Conservation (phyloP, 495 filamentous ascomycete species). For the Penicillium malachiteum region DNA sequence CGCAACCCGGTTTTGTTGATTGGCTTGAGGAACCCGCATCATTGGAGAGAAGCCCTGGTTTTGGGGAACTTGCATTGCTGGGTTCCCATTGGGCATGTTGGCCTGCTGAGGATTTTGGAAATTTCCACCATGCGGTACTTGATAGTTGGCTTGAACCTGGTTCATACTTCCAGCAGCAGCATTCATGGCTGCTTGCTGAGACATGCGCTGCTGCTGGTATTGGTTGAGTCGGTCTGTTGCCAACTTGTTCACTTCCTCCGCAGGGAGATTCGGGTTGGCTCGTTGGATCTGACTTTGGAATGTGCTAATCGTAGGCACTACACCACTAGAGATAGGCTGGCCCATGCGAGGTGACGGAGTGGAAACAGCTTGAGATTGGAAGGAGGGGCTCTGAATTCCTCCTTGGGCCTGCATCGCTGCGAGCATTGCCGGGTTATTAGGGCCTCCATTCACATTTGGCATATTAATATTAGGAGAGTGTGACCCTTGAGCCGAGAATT, state of each 20-base stretch:
- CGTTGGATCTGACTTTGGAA: constrained; percentile 52
- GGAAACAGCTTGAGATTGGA: constrained; percentile 48
- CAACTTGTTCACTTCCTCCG: constrained; percentile 59
- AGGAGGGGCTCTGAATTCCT: constrained; percentile 50
- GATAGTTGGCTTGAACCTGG: constrained; percentile 40
- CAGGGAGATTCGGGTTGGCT: constrained; percentile 54
- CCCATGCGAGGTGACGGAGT: constrained; percentile 52
- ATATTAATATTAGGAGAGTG: constrained; percentile 44
- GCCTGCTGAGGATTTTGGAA: constrained; percentile 37
- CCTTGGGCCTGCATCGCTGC: constrained; percentile 50
- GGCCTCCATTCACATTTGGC: constrained; percentile 48
- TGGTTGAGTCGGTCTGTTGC: constrained; percentile 59
- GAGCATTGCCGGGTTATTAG: constrained; percentile 55
- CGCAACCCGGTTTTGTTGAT: constrained; percentile 43
- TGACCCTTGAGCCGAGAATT: constrained; percentile 44
- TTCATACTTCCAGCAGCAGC: constrained; percentile 58
- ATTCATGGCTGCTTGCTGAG: constrained; percentile 61
- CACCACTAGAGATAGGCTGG: constrained; percentile 54
- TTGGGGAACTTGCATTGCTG: constrained; percentile 46
- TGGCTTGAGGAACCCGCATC: constrained; percentile 64
- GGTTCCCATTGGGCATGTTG: constrained; percentile 31
- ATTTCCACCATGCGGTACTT: constrained; percentile 41
- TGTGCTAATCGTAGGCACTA: constrained; percentile 53
- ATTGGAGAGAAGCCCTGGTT: constrained; percentile 72
- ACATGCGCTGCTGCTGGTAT: constrained; percentile 53